Evolutionary conservation across 805 yeast genomes (phyloP).

Genomic region (Candida dendrica): DNA sequence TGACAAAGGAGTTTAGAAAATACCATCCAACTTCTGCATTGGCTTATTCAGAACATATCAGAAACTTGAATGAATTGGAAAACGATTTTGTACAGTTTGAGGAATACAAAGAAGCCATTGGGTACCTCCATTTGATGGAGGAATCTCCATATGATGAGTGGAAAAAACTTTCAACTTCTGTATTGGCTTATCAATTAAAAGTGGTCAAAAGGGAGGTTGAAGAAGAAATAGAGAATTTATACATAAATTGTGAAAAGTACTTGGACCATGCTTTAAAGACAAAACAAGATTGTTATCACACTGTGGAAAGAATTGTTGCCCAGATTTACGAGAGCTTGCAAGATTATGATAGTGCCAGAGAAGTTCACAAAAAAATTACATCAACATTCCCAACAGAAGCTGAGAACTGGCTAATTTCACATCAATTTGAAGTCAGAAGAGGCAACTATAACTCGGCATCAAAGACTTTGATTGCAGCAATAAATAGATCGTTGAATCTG

Average conservation of each 20-base stretch:
- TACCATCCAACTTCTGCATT: conserved; percentile 18
- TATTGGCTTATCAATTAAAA: conserved; percentile 15
- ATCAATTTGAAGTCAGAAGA: conserved; percentile 30
- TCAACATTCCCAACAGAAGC: conserved; percentile 25
- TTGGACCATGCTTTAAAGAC: conserved; percentile 21
- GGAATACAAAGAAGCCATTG: conserved; percentile 3
- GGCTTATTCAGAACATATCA: conserved; percentile 23
- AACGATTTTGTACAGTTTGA: not conserved
- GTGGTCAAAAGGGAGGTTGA: conserved; percentile 2
- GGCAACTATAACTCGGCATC: conserved; percentile 20
- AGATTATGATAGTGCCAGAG: conserved; percentile 23
- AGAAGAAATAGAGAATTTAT: conserved; percentile 1
- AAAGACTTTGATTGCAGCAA: conserved; percentile 26
- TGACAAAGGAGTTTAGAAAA: not conserved
- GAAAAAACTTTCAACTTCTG: conserved; percentile 25
- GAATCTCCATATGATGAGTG: conserved; percentile 22
- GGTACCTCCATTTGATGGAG: not conserved
- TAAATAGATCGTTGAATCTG: conserved; percentile 19
- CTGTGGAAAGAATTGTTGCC: conserved; percentile 36
- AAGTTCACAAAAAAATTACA: conserved; percentile 19
- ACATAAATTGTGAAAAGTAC: conserved; percentile 5
- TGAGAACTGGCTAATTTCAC: conserved; percentile 41
- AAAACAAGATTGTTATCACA: conserved; percentile 30
- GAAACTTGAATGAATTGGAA: conserved; percentile 7
- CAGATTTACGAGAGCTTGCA: conserved; percentile 25